These are phyloP conservation scores for Closterium sp. DNA, from an alignment of 139 green algal species.

Conservation along the genomic window DNA sequence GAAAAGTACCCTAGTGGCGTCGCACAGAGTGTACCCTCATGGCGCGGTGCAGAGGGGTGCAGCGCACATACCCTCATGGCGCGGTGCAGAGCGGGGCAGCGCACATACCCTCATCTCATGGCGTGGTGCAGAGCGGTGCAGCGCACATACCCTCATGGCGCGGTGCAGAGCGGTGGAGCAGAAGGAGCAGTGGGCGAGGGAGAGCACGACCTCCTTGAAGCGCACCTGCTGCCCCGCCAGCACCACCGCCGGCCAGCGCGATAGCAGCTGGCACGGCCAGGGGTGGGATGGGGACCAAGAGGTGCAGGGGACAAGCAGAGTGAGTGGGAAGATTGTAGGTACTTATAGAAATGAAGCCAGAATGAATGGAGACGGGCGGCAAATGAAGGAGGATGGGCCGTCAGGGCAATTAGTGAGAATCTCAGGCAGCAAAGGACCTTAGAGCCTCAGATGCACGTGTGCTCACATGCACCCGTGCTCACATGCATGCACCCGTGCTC, in stretches of 20 bases:
- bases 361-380: not conserved
- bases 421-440: too few relatives aligned
- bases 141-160: slow-evolving; percentile 1
- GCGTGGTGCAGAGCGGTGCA: too few relatives aligned
- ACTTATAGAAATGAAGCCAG: not conserved
- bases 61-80: too few relatives aligned
- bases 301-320: not conserved
- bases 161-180: slow-evolving; percentile 19
- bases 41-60: too few relatives aligned
- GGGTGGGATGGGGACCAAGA: not conserved
- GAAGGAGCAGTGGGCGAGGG: slow-evolving; percentile 13
- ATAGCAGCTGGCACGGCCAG: not conserved
- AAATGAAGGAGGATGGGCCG: not conserved
- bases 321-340: not conserved
- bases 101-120: too few relatives aligned
- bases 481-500: too few relatives aligned
- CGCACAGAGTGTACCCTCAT: too few relatives aligned
- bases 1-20: too few relatives aligned
- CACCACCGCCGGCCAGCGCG: not conserved
- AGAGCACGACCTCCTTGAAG: not conserved
- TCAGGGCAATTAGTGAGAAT: too few relatives aligned
- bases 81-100: too few relatives aligned
- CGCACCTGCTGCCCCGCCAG: not conserved
- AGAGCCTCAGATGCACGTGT: too few relatives aligned
- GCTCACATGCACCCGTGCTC: too few relatives aligned